Base-by-base conservation (phyloP, 495 filamentous ascomycete genomes). In the Corynascus novoguineensis region DNA sequence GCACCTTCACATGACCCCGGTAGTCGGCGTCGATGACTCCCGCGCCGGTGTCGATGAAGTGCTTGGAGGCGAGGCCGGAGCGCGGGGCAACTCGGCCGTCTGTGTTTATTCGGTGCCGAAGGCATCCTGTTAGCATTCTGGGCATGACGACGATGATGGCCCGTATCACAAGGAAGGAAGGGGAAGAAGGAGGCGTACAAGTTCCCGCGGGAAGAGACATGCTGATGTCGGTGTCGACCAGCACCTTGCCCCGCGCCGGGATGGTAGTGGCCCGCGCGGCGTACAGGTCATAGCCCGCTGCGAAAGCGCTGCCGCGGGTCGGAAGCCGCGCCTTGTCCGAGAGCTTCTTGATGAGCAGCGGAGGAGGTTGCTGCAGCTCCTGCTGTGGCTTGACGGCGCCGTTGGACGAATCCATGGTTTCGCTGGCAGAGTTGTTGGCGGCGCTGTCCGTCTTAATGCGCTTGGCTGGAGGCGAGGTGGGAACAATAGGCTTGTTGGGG, bases 21-120 rank as follows among this genome's bases (percentile, higher is more conserved):
- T 98, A 98, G 70, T 98, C 93, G 8, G 92, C 90, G 75, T 98
- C 93, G 67, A 98, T 96, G 50, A 98, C 93, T 31, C 93, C 93
- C 3, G 93, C 93, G 54, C 92, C 90, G 1, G 86, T 89, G 70
- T 96, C 89, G 69, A 98, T 97, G 76, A 89, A 90, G 75, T 96
- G 83, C 74, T 97, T 97, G 41, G 85, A 78, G 4, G 92, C 92
- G 54, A 98, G 86, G 35, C 93, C 93, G 46, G 87, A 92, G 49
- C 93, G 86, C 28, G 93, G 93, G 12, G 93, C 93, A 48, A 98
- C 81, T 35, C 93, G 85, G 56, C 92, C 93, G 72, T 98, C 90
- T 91, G 60, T 59, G 49, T 56, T 50, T 14, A 1, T 2, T 25
- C 12, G 11, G 6, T 49, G n/a, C n/a, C n/a, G n/a, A n/a, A n/a